Base-by-base conservation (phyloP, 2,329 filamentous ascomycete species). In the Leptographium lundbergii region DNA sequence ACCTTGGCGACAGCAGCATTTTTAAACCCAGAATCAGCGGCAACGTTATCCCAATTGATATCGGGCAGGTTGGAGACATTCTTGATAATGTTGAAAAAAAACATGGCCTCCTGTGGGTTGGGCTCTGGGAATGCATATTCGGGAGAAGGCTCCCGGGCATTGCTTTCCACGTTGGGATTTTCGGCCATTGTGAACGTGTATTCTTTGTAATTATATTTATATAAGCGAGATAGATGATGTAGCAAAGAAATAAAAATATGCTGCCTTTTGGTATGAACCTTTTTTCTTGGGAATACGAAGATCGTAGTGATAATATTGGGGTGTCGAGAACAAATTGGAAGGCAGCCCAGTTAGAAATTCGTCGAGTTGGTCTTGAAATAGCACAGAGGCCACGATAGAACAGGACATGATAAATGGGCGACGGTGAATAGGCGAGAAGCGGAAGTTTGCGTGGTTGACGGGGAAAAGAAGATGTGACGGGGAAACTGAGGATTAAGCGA, bases 21-120 rank as follows among this genome's bases (percentile, higher is more conserved):
- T 61, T 77, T 77, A 70, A 77, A 75, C 10, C 71, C 69, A 14
- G 69, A 66, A 14, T 74, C 72, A 0, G 56, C 34, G 1, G 78
- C 77, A 3, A 81, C 74, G 5, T 64, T 66, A 0, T 71, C 66
- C 79, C 79, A 81, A 64, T 81, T 74, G 42, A 77, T 71, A 1
- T 75, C 73, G 4, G 73, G 72, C 62, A 72, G 73, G 69, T 70
- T 73, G 25, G 68, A 69, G 51, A 70, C 71, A 59, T 77, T 68
- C 64, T 75, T 74, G 60, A 78, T 68, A 50, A 79, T 73, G 58
- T 71, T 70, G 60, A 72, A 71, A 65, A 77, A 76, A 51, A 77
- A 73, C 65, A 72, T 72, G 10, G 73, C 71, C 61, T 79, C 76
- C 4, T 69, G 64, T 1, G 70, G 63, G 6, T 69, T 75, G 0